phyloP scores from a whole-genome alignment of 345 rosid genomes.

The Euphorbia peplus region DNA sequence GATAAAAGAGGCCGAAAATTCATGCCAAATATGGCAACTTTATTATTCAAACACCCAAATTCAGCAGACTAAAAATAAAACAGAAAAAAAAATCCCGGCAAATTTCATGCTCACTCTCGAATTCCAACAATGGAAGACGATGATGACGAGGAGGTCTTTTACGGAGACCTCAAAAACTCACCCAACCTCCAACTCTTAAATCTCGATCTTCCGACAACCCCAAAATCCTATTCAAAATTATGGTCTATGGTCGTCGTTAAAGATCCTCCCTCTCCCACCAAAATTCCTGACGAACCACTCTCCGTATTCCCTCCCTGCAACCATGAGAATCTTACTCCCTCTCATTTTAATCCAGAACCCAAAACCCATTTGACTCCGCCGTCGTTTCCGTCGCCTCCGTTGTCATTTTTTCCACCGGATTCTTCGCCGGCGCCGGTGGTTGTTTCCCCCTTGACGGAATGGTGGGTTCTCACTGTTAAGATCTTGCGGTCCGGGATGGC shows the following conservation, averaged over 20 bases:
- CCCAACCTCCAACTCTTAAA: background rate
- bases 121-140: constrained; percentile 2
- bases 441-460: background rate
- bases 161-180: background rate
- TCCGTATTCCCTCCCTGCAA: constrained; percentile 19
- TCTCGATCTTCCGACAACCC: background rate
- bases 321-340: constrained; percentile 20
- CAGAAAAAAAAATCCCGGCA: background rate
- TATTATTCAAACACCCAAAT: background rate
- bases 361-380: background rate
- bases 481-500: constrained; percentile 18
- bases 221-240: constrained; percentile 7
- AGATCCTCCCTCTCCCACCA: constrained; percentile 2
- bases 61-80: background rate
- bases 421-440: background rate
- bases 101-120: background rate
- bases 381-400: constrained; percentile 4
- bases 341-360: background rate
- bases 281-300: background rate
- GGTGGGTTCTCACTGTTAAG: constrained; percentile 15
- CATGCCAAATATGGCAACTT: background rate
- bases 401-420: constrained; percentile 3
- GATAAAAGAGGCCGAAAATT: background rate
- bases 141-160: background rate
- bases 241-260: constrained; percentile 12